Percentiles rank a stretch among this genome's conserved stretches.
These are phyloP conservation scores for Huntiella omanensis DNA, from an alignment of 2,329 filamentous ascomycete genomes.

Conservation along the genomic window DNA sequence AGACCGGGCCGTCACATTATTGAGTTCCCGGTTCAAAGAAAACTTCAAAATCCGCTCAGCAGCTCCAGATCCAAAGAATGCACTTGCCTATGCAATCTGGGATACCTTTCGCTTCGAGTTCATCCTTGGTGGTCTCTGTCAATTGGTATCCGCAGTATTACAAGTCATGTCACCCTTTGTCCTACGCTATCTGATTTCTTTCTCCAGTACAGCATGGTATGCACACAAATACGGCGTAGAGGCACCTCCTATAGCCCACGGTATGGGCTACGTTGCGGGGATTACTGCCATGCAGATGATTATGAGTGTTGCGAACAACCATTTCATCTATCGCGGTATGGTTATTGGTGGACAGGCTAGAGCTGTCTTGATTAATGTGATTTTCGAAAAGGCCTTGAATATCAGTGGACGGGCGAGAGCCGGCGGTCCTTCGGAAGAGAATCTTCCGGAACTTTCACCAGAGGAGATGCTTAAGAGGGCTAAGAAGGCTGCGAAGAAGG, in stretches of 20 bases:
- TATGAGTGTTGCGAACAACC: constrained; percentile 66
- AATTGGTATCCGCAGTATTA: constrained; percentile 52
- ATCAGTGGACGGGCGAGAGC: constrained; percentile 77
- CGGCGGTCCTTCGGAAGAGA: constrained; percentile 39
- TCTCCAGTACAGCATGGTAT: constrained; percentile 60
- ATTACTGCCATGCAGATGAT: constrained; percentile 71
- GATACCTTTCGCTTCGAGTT: constrained; percentile 78
- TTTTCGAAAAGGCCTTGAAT: constrained; percentile 85
- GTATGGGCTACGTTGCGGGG: constrained; percentile 67
- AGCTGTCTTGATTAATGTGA: constrained; percentile 63
- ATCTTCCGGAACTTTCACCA: constrained; percentile 12
- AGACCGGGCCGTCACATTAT: constrained; percentile 47
- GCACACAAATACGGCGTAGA: constrained; percentile 33
- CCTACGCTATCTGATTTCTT: constrained; percentile 70
- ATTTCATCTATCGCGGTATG: constrained; percentile 88
- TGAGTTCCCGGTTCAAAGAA: constrained; percentile 46
- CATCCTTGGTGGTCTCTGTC: constrained; percentile 61
- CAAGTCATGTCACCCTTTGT: constrained; percentile 74
- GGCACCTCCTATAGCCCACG: constrained; percentile 50
- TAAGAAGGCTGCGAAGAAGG: constrained; percentile 23
- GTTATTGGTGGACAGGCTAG: constrained; percentile 71
- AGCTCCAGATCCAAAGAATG: constrained; percentile 39
- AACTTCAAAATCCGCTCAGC: constrained; percentile 55
- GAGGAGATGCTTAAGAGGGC: constrained; percentile 27
- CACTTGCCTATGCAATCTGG: constrained; percentile 58